Evolutionary conservation across 192 early-diverging fungal species (phyloP).

Genomic region (Gonapodya prolifera): DNA sequence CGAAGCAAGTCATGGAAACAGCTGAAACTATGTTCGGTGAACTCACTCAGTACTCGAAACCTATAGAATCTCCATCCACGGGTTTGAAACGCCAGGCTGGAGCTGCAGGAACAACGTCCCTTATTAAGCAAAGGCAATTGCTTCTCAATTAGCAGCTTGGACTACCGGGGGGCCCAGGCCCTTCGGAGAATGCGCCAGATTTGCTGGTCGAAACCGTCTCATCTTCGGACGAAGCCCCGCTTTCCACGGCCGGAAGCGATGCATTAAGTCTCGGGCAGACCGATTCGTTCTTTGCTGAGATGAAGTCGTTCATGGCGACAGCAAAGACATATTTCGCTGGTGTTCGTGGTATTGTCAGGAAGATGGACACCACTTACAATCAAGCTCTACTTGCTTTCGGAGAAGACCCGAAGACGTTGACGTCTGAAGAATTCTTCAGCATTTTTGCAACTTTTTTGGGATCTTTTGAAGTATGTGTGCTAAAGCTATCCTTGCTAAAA

Average conservation of each 20-base stretch:
- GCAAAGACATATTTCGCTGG: conserved; percentile 49
- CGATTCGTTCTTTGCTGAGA: conserved; percentile 52
- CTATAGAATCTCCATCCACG: no score
- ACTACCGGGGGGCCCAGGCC: no score
- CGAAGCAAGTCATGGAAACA: no score
- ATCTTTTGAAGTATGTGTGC: conserved; percentile 60
- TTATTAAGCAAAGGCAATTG: no score
- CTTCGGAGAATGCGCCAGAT: no score
- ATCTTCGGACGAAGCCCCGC: conserved; percentile 20
- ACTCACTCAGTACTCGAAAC: no score
- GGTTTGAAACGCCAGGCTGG: no score
- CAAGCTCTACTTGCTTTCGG: conserved; percentile 59
- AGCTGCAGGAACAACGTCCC: no score
- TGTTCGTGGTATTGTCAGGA: conserved; percentile 39
- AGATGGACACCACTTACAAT: conserved; percentile 59
- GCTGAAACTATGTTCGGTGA: no score
- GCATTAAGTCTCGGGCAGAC: conserved; percentile 27
- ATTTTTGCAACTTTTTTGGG: conserved; percentile 71
- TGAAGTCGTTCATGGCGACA: conserved; percentile 47
- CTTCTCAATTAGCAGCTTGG: no score
- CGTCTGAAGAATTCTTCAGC: conserved; percentile 77
- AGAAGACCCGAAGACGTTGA: conserved; percentile 55
- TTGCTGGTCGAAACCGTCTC: conserved; percentile 22
- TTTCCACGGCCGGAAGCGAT: conserved; percentile 7
- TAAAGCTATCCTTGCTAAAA: no score